A percentile compares a stretch with the other conserved stretches of the same genome.
Conservation (phyloP, 768 basidiomycete genomes). For the Strobilomyces dryophilus region DNA sequence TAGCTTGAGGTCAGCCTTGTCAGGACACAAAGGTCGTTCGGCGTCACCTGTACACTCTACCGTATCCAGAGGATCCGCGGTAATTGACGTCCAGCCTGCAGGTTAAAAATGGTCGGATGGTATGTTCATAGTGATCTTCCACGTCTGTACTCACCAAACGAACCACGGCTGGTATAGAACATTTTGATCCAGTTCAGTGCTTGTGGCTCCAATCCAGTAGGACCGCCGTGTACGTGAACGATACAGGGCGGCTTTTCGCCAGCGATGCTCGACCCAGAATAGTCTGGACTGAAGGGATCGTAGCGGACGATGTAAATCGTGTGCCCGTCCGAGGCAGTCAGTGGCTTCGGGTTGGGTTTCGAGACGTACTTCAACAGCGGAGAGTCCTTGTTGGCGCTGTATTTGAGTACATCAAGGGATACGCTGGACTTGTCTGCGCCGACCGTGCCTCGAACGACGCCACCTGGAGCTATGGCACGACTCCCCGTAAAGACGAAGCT, state of each 20-base stretch:
- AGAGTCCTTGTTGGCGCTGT: constrained; percentile 10
- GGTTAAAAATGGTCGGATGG: constrained; percentile 6
- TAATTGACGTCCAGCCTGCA: constrained; percentile 70
- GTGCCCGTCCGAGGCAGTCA: constrained; percentile 46
- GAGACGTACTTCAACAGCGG: constrained; percentile 9
- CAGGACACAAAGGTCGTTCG: not conserved
- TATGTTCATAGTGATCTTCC: not conserved
- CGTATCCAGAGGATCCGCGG: constrained; percentile 70
- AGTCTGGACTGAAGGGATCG: constrained; percentile 57
- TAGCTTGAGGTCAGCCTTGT: constrained; percentile 14
- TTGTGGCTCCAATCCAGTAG: constrained; percentile 37
- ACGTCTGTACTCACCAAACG: constrained; percentile 47
- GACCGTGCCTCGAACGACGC: constrained; percentile 8
- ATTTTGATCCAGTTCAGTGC: constrained; percentile 50
- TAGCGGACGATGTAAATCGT: constrained; percentile 63
- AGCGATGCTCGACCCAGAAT: constrained; percentile 34
- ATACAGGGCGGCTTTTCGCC: constrained; percentile 61
- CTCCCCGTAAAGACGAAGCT: constrained; percentile 13
- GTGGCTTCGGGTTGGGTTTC: not conserved
- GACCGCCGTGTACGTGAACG: constrained; percentile 38
- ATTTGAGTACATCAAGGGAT: constrained; percentile 2
- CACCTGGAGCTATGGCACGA: not conserved
- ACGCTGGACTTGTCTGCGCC: not conserved
- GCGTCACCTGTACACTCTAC: constrained; percentile 52
- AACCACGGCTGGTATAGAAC: constrained; percentile 65